phyloP scores from a whole-genome alignment of 2,329 filamentous ascomycete species.

The Sphaerostilbella broomeana region DNA sequence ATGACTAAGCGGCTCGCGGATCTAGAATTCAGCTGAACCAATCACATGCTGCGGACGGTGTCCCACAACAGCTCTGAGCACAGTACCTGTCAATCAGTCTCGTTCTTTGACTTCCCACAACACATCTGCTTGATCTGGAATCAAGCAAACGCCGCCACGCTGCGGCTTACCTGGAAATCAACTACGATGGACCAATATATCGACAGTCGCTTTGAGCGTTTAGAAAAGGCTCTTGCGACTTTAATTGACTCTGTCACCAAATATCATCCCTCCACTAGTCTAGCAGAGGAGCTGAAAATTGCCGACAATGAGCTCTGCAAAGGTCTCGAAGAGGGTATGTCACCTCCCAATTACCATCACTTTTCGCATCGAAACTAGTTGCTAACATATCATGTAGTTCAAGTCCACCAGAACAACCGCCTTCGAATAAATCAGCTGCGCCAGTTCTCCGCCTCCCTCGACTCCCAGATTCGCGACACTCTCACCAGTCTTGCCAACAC shows the following conservation, averaged over 20 bases:
- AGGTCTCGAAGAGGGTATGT: constrained; percentile 58
- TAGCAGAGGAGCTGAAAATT: constrained; percentile 61
- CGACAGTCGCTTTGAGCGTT: constrained; percentile 56
- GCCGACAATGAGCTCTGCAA: constrained; percentile 63
- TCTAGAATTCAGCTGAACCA: constrained; percentile 3
- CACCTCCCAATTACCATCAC: neutral
- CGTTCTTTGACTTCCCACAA: constrained; percentile 8
- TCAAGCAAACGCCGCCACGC: neutral
- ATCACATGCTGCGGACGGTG: neutral
- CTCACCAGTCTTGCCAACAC: constrained; percentile 63
- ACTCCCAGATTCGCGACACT: constrained; percentile 65
- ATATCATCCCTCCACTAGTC: constrained; percentile 66
- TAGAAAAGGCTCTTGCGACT: constrained; percentile 59
- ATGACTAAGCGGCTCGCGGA: constrained; percentile 3
- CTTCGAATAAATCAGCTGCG: constrained; percentile 63
- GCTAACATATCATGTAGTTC: constrained; percentile 40
- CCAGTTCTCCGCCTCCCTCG: constrained; percentile 56
- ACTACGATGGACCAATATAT: constrained; percentile 54
- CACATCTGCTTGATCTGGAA: neutral
- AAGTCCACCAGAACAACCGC: constrained; percentile 69
- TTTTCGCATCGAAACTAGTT: neutral
- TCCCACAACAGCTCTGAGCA: constrained; percentile 17
- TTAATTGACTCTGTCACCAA: constrained; percentile 76
- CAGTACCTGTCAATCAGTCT: constrained; percentile 8
- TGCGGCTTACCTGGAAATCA: neutral